Evolutionary conservation across 140 eudicot species (phyloP).

Genomic region (Stevia rebaudiana): DNA sequence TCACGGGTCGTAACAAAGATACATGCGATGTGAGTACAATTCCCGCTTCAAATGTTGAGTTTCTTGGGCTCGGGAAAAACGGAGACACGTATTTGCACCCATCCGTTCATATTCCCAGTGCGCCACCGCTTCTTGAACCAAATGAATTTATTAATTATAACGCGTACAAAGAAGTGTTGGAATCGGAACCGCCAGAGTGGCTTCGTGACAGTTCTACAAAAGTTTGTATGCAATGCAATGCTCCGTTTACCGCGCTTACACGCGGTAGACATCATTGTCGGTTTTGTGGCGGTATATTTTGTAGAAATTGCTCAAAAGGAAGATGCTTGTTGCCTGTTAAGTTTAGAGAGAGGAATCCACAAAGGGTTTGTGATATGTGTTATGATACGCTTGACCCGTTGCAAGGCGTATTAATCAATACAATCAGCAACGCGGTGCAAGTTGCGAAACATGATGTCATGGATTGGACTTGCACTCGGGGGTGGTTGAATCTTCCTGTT

Average conservation of each 20-base stretch:
- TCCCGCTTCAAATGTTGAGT: constrained; percentile 54
- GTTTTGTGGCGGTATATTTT: constrained; percentile 90
- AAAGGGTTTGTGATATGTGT: constrained; percentile 93
- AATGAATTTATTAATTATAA: constrained; percentile 40
- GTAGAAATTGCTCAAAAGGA: constrained; percentile 83
- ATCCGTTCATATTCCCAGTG: constrained; percentile 88
- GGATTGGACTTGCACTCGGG: constrained; percentile 96
- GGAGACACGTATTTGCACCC: constrained; percentile 77
- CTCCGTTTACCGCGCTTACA: constrained; percentile 89
- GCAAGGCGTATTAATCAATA: constrained; percentile 80
- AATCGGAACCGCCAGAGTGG: constrained; percentile 97
- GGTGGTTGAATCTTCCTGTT: constrained; percentile 93
- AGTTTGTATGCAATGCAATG: constrained; percentile 86
- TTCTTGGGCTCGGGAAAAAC: constrained; percentile 62
- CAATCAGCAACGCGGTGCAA: constrained; percentile 90
- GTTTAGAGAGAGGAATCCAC: constrained; percentile 95
- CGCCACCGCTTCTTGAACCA: constrained; percentile 83
- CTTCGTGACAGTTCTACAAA: constrained; percentile 73
- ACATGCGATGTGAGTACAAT: constrained; percentile 6
- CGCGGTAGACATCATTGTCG: constrained; percentile 99
- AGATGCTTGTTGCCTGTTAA: constrained; percentile 89
- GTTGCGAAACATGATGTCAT: constrained; percentile 94
- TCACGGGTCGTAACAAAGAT: constrained; percentile 68
- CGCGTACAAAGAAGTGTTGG: constrained; percentile 79
- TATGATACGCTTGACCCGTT: constrained; percentile 93